Evolutionary conservation across 2,329 filamentous ascomycete species (phyloP), one percentile per base, ranked within the genome.

Genomic region (Cryphonectria nitschkei): DNA sequence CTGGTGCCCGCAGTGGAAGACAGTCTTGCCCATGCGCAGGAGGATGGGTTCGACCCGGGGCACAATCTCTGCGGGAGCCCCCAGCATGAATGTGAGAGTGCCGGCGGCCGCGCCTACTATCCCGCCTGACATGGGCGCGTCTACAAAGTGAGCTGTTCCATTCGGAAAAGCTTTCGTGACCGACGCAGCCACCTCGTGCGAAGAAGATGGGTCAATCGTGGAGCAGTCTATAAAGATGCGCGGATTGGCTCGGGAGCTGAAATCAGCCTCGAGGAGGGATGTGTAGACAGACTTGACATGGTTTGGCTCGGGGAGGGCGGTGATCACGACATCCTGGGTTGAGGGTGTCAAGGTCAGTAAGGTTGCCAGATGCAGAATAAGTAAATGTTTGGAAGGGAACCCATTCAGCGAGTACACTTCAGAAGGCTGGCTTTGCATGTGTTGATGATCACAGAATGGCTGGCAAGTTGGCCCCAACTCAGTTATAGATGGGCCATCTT

Each of bases 121-220:
- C 66, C 96, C 96, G 64, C 96, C 96, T 0, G 95, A 98, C 92
- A 99, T 97, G 61, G 96, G 96, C 3, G 96, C 95, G 79, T 99
- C 96, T 71, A 98, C 90, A 78, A 98, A 98, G 67, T 86, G 87
- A 68, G 93, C 93, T 78, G 92, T 88, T 1, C 88, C 85, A 0
- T 89, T 89, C 6, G 87, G 87, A 70, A 77, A 75, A 85, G 87
- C 76, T 4, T 70, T 65, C 2, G 81, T 73, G 1, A 97, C 90
- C 34, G 87, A 86, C 72, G 89, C 85, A 32, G 94, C 94, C 6
- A 98, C 91, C 74, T 90, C 87, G 54, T 89, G 89, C 0, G 95
- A 98, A 2, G 94, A 93, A 43, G 90, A 89, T 0, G 95, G 94
- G 81, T 98, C 96, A 78, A 99, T 98, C 22, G 96, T 99, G 3